phyloP scores from a whole-genome alignment of 768 basidiomycete genomes.

The Rhizopogon rudus region DNA sequence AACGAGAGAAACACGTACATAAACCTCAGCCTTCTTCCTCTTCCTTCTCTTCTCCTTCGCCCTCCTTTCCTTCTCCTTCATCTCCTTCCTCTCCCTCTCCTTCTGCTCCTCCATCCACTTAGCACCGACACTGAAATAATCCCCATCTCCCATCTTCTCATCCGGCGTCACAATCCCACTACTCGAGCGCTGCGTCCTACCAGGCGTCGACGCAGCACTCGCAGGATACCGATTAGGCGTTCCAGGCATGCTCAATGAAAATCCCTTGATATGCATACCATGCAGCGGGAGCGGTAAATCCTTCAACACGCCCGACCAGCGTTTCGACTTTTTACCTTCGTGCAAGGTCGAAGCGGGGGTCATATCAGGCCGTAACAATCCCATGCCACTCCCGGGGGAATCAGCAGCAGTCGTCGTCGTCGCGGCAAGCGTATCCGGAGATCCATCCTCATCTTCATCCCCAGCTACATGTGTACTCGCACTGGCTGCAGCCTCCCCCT shows the following conservation, averaged over 20 bases:
- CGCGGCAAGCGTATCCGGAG: slow-evolving; percentile 11
- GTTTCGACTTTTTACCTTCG: slow-evolving; percentile 9
- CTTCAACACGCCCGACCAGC: slow-evolving; percentile 35
- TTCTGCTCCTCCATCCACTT: slow-evolving; percentile 26
- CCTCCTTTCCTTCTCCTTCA: slow-evolving; percentile 31
- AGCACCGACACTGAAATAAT: slow-evolving; percentile 27
- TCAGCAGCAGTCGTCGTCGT: slow-evolving; percentile 6
- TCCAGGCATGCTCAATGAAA: slow-evolving; percentile 9
- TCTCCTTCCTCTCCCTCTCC: slow-evolving; percentile 37
- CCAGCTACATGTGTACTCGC: background rate
- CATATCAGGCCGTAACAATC: background rate
- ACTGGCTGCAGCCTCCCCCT: background rate
- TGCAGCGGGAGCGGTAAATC: slow-evolving; percentile 32
- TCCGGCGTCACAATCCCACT: slow-evolving; percentile 16
- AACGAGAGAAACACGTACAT: slow-evolving; percentile 40
- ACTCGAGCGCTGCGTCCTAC: slow-evolving; percentile 9
- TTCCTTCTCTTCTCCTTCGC: slow-evolving; percentile 42
- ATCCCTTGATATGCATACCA: slow-evolving; percentile 8
- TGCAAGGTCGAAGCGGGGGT: slow-evolving; percentile 1
- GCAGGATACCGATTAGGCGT: slow-evolving; percentile 2
- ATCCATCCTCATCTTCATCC: background rate
- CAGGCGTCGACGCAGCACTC: background rate
- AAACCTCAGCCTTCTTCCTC: slow-evolving; percentile 72
- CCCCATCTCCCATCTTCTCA: slow-evolving; percentile 16
- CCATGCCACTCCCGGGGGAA: background rate